Conservation (phyloP, 441 rosid genomes). For the Rhodomyrtus psidioides region DNA sequence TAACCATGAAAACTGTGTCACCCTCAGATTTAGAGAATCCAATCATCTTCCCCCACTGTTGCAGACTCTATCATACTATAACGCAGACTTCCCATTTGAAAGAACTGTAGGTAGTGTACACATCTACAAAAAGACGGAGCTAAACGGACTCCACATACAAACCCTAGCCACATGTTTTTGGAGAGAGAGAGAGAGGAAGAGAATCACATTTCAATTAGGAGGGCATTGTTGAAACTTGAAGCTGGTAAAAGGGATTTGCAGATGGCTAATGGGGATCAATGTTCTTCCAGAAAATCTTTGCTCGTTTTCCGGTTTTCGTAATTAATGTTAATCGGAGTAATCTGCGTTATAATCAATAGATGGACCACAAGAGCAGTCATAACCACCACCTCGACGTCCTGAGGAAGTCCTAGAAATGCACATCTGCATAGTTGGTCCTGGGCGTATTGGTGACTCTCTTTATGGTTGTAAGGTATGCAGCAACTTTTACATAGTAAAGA, state of each 20-base stretch:
- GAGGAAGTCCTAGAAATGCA: background rate
- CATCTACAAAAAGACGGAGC: background rate
- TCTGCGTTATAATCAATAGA: background rate
- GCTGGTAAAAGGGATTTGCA: background rate
- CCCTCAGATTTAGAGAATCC: background rate
- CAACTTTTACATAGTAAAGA: background rate
- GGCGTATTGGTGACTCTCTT: background rate
- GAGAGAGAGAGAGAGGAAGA: background rate
- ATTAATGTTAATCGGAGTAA: background rate
- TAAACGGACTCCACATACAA: background rate
- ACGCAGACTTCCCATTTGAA: background rate
- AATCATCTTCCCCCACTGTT: background rate
- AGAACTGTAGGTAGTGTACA: background rate
- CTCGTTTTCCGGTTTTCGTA: background rate
- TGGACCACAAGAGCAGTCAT: background rate
- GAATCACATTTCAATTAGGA: background rate
- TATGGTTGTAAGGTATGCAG: background rate
- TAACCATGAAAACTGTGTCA: background rate
- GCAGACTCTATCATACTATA: background rate
- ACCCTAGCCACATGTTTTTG: background rate
- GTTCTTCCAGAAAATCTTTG: background rate
- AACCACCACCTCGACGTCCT: background rate
- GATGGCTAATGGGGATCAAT: background rate
- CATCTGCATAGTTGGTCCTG: background rate
- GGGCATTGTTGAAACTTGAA: background rate